These are phyloP conservation scores for Vitis rotundifolia DNA, from an alignment of 164 flowering plant genomes.

Conservation along the genomic window DNA sequence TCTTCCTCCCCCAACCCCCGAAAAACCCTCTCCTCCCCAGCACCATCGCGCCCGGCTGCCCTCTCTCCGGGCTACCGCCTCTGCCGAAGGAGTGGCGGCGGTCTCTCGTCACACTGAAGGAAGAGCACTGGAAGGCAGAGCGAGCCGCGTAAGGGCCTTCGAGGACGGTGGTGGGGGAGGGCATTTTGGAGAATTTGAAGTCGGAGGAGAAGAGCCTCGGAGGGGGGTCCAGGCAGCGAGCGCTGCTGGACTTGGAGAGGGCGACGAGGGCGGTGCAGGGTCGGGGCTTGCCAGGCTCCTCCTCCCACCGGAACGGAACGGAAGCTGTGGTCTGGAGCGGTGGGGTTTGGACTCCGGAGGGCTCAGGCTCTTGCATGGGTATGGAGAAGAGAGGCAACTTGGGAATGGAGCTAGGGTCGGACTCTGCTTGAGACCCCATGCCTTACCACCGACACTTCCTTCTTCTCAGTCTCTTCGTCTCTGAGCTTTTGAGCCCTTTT, in stretches of 20 bases:
- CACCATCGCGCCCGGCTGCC: constrained; percentile 20
- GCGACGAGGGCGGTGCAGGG: constrained; percentile 26
- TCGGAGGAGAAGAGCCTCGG: constrained; percentile 28
- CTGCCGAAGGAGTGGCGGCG: constrained; percentile 22
- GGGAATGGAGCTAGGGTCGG: constrained; percentile 9
- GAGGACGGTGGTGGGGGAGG: constrained; percentile 57
- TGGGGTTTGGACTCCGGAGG: constrained; percentile 37
- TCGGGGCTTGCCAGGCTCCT: constrained; percentile 61
- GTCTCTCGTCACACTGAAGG: constrained; percentile 31
- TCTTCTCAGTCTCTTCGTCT: background rate
- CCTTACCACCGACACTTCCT: background rate
- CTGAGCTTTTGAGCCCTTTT: background rate
- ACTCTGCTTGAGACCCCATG: constrained; percentile 21
- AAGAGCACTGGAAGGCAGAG: constrained; percentile 24
- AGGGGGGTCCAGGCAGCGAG: constrained; percentile 33
- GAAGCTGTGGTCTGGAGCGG: constrained; percentile 42
- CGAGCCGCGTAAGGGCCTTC: constrained; percentile 36
- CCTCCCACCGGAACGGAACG: constrained; percentile 64
- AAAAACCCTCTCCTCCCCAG: constrained; percentile 22
- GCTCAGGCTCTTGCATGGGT: constrained; percentile 27
- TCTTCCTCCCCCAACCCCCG: constrained; percentile 26
- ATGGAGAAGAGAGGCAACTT: constrained; percentile 29
- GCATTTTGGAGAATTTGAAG: constrained; percentile 20
- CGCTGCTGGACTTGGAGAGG: background rate
- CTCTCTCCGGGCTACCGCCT: constrained; percentile 18